Percentiles rank a stretch among this genome's conserved stretches.
These are phyloP conservation scores for Pythium aphanidermatum DNA, from an alignment of 352 stramenopile genomes.

Conservation along the genomic window DNA sequence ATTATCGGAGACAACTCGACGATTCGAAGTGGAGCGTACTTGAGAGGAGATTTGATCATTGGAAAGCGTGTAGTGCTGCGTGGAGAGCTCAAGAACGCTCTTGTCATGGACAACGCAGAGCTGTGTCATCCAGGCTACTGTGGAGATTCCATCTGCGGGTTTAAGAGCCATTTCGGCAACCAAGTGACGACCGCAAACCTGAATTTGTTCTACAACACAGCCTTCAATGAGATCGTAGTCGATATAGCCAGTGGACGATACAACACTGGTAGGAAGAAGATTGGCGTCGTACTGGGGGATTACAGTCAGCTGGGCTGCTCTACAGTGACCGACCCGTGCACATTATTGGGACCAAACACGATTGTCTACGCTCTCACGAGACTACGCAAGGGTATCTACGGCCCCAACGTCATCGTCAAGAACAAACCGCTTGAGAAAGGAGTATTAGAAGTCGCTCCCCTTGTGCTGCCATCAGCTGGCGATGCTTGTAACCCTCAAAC, in stretches of 20 bases:
- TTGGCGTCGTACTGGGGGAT: constrained; percentile 67
- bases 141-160: constrained; percentile 64
- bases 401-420: constrained; percentile 62
- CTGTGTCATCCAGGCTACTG: constrained; percentile 71
- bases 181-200: constrained; percentile 78
- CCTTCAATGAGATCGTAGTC: constrained; percentile 12
- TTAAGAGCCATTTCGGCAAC: constrained; percentile 80
- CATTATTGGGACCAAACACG: constrained; percentile 48
- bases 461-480: not conserved
- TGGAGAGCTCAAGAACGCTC: constrained; percentile 62
- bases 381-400: constrained; percentile 62
- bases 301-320: constrained; percentile 67
- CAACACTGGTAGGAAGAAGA: constrained; percentile 62
- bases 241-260: constrained; percentile 34
- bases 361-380: constrained; percentile 63
- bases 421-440: constrained; percentile 74
- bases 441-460: constrained; percentile 47
- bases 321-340: constrained; percentile 66
- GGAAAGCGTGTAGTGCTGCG: constrained; percentile 55
- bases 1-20: constrained; percentile 64
- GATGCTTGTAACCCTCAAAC: too few species aligned
- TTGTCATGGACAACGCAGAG: constrained; percentile 70
- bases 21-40: constrained; percentile 56
- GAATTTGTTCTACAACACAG: constrained; percentile 32
- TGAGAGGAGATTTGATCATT: constrained; percentile 63